Evolutionary conservation across 345 rosid genomes (phyloP), one percentile per base, ranked within the genome.

Genomic region (Eutrema heterophyllum): DNA sequence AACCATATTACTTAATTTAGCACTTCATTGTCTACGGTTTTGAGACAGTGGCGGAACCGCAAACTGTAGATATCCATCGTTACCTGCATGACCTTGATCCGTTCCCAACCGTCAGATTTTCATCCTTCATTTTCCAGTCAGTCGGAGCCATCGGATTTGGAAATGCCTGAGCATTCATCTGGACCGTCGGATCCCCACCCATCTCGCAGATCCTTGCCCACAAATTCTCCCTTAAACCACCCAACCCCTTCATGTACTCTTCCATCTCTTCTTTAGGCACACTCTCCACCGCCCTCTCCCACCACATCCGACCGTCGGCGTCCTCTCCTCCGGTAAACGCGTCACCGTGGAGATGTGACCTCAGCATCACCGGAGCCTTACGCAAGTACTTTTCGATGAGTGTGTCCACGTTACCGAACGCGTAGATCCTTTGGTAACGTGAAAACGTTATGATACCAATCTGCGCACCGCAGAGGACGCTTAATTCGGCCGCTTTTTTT

Each of bases 271-370:
- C 73, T 70, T 48, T 70, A 59, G 68, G 58, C 26, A 78, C 74
- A 48, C 46, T 78, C 64, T 78, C 78, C 69, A 72, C 78, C 65
- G 53, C 45, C 29, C 64, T 78, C 65, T 78, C 74, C 81, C 78
- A 78, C 78, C 78, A 78, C 78, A 58, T 56, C 13, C 13, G 6
- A 69, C 75, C 75, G 2, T 70, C 71, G 3, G 44, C 24, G 9
- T n/a, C 66, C 24, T 13, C 73, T 10, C 27, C 71, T 52, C 58
- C 62, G 29, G 5, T 7, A 4, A 15, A 71, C 53, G 26, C 56
- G 26, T 54, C 45, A 21, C 33, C 41, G 0, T 68, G 70, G 36
- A 14, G 26, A 8, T 41, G 16, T 36, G 69, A 24, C 64, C 64
- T 66, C 6, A 72, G 59, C 73, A 12, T 67, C 60, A 66, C 78